phyloP scores from a whole-genome alignment of 169 alveolate species.

The Plasmodium chabaudi region DNA sequence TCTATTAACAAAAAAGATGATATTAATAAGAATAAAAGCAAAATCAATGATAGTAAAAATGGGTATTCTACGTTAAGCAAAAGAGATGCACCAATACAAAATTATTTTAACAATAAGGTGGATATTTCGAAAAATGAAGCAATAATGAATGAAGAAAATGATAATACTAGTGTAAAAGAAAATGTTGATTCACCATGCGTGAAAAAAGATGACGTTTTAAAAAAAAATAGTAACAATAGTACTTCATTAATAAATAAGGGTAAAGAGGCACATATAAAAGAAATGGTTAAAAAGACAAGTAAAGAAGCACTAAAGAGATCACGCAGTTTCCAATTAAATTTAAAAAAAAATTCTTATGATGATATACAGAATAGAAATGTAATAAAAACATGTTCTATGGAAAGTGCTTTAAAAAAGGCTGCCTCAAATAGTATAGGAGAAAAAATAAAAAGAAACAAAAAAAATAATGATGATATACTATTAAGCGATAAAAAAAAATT shows the following conservation, averaged over 20 bases:
- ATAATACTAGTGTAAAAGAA: not conserved
- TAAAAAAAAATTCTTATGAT: not conserved
- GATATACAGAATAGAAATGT: not conserved
- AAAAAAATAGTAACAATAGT: no score
- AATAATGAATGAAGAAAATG: not conserved
- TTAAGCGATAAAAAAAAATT: not conserved
- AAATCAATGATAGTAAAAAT: no score
- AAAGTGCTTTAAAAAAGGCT: not conserved
- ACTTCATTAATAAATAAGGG: no score
- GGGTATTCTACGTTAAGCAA: no score
- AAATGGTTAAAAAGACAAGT: no score
- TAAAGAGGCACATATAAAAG: no score
- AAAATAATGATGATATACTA: not conserved
- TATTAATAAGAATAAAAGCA: no score
- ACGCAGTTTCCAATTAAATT: constrained; percentile 4
- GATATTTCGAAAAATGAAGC: not conserved
- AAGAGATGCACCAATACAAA: no score
- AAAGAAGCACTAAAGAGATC: not conserved
- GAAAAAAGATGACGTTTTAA: no score
- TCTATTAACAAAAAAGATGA: no score
- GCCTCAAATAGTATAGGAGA: not conserved
- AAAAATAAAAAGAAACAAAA: not conserved
- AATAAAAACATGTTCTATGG: not conserved
- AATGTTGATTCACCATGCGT: no score
- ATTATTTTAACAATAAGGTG: not conserved